Evolutionary conservation across 1,139 yeast genomes (phyloP), one percentile per base, ranked within the genome.

Genomic region (Petasospora rhodanensis): DNA sequence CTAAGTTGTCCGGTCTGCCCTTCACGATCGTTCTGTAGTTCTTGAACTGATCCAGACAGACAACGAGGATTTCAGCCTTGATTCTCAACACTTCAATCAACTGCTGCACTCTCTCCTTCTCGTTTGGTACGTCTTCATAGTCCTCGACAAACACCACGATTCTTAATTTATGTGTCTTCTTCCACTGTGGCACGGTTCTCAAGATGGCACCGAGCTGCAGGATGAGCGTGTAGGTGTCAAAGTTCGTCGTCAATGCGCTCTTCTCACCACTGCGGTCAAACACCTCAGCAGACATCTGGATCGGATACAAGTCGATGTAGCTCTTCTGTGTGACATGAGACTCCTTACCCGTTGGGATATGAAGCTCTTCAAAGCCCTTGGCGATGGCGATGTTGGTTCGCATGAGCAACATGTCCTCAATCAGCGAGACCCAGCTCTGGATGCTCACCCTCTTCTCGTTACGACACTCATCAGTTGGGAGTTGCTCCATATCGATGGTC

Each of bases 311-410:
- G 55, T 91, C 98, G 49, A 91, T 86, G 45, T 64, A 80, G 40
- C 70, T 69, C 41, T 68, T 71, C 28, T 59, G 54, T 3, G 34
- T 37, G 9, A 38, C 21, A 17, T 47, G 46, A 14, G 33, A 16
- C 7, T 38, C 34, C 4, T 57, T 46, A 18, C 55, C 52, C 6
- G 47, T 55, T 0, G 95, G 95, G 14, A 82, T 61, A 10, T 70
- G 64, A 39, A 89, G 53, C 8, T 62, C 51, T 6, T 75, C 69
- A 50, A 91, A 91, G 8, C 95, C 95, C 30, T 85, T 86, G 0
- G 97, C 96, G 30, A 91, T 79, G 0, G 96, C 97, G 20, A 91
- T 87, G 31, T 94, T 89, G 2, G 94, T 84, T 51, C 84, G 86
- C 80, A 91, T 75, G n/a, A 87, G 68, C n/a, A 91, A 69, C 47